Evolutionary conservation across 345 rosid species (phyloP).

Genomic region (Populus alba): DNA sequence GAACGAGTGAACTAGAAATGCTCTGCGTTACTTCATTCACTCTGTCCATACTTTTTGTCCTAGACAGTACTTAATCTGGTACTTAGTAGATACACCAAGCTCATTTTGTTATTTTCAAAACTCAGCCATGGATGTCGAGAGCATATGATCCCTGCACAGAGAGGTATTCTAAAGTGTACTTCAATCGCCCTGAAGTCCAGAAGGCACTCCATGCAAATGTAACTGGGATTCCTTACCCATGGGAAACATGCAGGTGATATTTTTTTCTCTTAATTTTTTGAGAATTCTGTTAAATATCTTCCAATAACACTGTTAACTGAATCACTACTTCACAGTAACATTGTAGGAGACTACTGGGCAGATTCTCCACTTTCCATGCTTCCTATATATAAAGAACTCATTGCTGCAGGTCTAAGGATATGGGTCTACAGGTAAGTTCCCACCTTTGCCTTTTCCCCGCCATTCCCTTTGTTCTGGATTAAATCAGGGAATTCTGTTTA

Average conservation of each 20-base stretch:
- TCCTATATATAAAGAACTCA: slow-evolving; percentile 84
- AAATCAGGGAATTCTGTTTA: neutral
- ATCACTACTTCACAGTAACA: slow-evolving; percentile 41
- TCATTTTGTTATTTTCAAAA: slow-evolving; percentile 18
- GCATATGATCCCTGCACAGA: slow-evolving; percentile 97
- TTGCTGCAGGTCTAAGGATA: slow-evolving; percentile 71
- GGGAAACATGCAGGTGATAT: slow-evolving; percentile 81
- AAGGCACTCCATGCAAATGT: slow-evolving; percentile 89
- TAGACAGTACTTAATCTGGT: neutral
- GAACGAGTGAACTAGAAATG: neutral
- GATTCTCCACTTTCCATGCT: slow-evolving; percentile 93
- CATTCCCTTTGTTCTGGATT: neutral
- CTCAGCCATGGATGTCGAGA: slow-evolving; percentile 95
- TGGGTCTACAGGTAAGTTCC: slow-evolving; percentile 78
- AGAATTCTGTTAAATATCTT: neutral
- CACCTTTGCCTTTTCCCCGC: neutral
- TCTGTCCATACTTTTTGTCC: neutral
- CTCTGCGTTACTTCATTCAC: neutral
- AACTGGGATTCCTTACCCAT: slow-evolving; percentile 63
- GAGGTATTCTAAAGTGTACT: slow-evolving; percentile 68
- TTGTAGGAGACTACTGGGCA: slow-evolving; percentile 66
- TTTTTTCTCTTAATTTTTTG: neutral
- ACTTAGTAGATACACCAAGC: neutral
- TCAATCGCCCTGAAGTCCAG: slow-evolving; percentile 87
- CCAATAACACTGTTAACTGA: neutral